These are phyloP conservation scores for Lipomyces japonicus DNA, from an alignment of 805 yeast species.

Conservation along the genomic window DNA sequence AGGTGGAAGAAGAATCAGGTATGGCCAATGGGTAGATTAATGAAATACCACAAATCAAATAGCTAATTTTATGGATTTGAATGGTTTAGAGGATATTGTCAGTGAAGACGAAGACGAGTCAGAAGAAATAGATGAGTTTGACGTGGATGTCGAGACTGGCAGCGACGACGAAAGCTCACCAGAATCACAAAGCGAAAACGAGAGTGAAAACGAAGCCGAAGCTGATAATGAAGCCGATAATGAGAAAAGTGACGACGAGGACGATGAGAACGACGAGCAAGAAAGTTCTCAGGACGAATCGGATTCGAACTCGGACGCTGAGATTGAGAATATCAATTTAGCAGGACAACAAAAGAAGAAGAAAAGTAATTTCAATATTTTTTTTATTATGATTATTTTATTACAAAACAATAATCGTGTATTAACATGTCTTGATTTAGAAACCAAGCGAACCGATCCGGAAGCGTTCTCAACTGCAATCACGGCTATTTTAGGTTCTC, in stretches of 20 bases:
- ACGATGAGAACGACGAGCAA: constrained; percentile 28
- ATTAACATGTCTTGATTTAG: constrained; percentile 3
- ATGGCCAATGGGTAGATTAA: too few relatives aligned
- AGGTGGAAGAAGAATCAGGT: constrained; percentile 4
- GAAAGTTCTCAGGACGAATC: constrained; percentile 30
- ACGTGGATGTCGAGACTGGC: constrained; percentile 9
- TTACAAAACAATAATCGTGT: neutral
- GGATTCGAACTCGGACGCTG: constrained; percentile 37
- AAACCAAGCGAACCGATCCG: constrained; percentile 63
- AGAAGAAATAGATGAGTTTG: constrained; percentile 28
- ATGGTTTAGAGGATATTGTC: constrained; percentile 3
- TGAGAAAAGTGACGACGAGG: constrained; percentile 27
- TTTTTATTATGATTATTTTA: constrained; percentile 19
- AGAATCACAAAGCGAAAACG: constrained; percentile 1
- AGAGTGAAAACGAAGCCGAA: constrained; percentile 6
- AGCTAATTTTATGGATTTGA: too few relatives aligned
- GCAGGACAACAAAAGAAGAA: constrained; percentile 22
- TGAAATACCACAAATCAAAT: too few relatives aligned
- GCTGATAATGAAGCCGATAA: constrained; percentile 25
- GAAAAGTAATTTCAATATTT: constrained; percentile 17
- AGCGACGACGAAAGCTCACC: constrained; percentile 7
- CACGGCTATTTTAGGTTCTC: constrained; percentile 76
- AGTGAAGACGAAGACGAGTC: constrained; percentile 21
- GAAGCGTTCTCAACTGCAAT: constrained; percentile 77
- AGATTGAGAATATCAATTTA: constrained; percentile 26